Base-by-base conservation (phyloP, 345 rosid species). In the Leavenworthia alabamica region DNA sequence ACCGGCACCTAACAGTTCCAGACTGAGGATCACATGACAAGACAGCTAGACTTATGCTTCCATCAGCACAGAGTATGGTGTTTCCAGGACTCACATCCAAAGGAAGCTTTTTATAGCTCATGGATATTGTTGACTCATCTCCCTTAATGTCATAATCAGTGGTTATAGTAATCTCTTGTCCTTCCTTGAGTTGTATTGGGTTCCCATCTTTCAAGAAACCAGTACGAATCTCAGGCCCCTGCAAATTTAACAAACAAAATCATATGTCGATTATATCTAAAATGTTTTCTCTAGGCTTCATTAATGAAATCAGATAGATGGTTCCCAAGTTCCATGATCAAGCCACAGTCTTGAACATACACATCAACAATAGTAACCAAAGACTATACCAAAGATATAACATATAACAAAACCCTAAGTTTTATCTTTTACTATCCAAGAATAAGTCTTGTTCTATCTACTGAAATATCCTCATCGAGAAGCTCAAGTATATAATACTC, bases 41-140 rank as follows among this genome's bases (percentile, higher is more conserved):
- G 20, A 90, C 97, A 27, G 74, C 60, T 26, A 90, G 83, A 49
- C 81, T 77, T 51, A 90, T 86, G 63, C 95, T 90, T 60, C 97
- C 97, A 74, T 89, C 95, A 0, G 97, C 87, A 67, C 97, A 85
- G 44, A 90, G 77, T 39, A 90, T 81, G 64, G 76, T 80, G 67
- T 85, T 85, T 27, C 95, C 86, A 3, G 95, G 90, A 73, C 80
- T 79, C 56, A 87, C 76, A 62, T 87, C 92, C 47, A 82, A 68
- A 47, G 90, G 85, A 66, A 90, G 76, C 76, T 90, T 90, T 56
- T 86, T 82, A 71, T 90, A 90, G 82, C 95, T 87, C 97, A 90
- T 90, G 71, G 90, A 77, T 27, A 90, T 87, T 58, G 78, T 83
- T 13, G 83, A 47, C n/a, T 71, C 74, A 51, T 80, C 73, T 16